Evolutionary conservation across 441 rosid species (phyloP).

Genomic region (Arabidopsis lyrata): DNA sequence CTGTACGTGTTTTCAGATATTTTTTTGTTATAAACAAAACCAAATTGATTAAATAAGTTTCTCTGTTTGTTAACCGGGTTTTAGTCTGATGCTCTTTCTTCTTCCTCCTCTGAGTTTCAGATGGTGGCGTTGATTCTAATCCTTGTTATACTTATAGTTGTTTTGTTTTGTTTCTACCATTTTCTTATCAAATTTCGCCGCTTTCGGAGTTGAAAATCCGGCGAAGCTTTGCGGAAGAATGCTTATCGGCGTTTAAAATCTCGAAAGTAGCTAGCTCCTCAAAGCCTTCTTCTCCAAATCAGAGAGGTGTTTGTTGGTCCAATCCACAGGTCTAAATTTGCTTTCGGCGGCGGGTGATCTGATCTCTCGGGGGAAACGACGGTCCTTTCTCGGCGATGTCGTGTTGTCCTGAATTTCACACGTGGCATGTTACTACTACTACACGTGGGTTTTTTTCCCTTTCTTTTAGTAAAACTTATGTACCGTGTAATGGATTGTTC

Average conservation of each 20-base stretch:
- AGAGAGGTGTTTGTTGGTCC: not conserved
- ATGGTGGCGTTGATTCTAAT: not conserved
- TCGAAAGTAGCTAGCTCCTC: not conserved
- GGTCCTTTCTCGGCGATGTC: not conserved
- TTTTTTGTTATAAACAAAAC: not conserved
- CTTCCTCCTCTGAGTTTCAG: not conserved
- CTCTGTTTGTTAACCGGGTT: too few species aligned
- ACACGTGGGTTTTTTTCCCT: too few species aligned
- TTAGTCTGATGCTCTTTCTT: too few species aligned
- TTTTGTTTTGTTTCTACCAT: not conserved
- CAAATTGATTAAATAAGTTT: too few species aligned
- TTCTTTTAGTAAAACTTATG: too few species aligned
- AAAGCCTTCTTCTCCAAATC: not conserved
- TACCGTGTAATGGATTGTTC: too few species aligned
- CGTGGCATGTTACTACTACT: not conserved
- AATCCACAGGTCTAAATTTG: not conserved
- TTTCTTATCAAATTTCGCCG: not conserved
- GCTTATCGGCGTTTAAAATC: not conserved
- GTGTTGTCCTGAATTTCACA: not conserved
- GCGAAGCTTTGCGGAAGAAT: not conserved
- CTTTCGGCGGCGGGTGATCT: not conserved
- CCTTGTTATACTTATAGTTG: not conserved
- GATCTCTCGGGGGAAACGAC: not conserved
- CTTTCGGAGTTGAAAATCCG: conserved; percentile 1
- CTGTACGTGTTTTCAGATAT: not conserved